Conservation (phyloP, 2,329 filamentous ascomycete species). For the Penicillium crustosum region DNA sequence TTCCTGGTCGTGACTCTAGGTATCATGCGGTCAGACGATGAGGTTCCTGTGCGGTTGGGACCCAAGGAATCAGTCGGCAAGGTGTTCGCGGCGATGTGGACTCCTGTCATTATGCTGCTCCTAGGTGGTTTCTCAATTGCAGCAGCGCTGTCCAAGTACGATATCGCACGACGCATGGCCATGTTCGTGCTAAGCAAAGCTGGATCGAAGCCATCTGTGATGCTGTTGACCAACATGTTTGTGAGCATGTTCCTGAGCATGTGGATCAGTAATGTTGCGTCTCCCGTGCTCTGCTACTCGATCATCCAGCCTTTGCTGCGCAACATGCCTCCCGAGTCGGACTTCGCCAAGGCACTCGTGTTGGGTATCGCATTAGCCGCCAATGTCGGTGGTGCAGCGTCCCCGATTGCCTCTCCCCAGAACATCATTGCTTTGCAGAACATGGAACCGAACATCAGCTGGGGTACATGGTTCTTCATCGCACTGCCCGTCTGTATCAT, state of each 20-base stretch:
- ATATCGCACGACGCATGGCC: constrained; percentile 95
- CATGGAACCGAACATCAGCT: constrained; percentile 88
- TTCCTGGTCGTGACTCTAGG: constrained; percentile 86
- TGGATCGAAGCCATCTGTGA: constrained; percentile 82
- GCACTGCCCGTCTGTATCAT: constrained; percentile 89
- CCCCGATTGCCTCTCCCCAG: constrained; percentile 93
- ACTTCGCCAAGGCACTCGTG: constrained; percentile 93
- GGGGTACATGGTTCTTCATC: constrained; percentile 97
- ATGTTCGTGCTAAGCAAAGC: constrained; percentile 96
- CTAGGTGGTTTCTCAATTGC: constrained; percentile 95
- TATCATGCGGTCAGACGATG: constrained; percentile 76
- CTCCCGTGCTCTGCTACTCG: constrained; percentile 93
- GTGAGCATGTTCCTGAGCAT: constrained; percentile 97
- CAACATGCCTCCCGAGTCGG: constrained; percentile 83
- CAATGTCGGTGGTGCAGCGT: constrained; percentile 94
- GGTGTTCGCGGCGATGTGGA: constrained; percentile 97
- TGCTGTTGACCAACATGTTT: constrained; percentile 97
- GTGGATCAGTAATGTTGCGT: constrained; percentile 98
- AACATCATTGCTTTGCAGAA: constrained; percentile 96
- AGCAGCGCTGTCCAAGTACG: constrained; percentile 92
- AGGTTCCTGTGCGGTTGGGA: constrained; percentile 68
- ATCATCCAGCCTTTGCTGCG: constrained; percentile 97
- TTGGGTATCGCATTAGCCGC: constrained; percentile 92
- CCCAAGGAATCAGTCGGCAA: constrained; percentile 78
- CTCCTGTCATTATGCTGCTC: constrained; percentile 96